Base-by-base conservation (phyloP, 306 rosid species). In the Phaseolus lunatus region DNA sequence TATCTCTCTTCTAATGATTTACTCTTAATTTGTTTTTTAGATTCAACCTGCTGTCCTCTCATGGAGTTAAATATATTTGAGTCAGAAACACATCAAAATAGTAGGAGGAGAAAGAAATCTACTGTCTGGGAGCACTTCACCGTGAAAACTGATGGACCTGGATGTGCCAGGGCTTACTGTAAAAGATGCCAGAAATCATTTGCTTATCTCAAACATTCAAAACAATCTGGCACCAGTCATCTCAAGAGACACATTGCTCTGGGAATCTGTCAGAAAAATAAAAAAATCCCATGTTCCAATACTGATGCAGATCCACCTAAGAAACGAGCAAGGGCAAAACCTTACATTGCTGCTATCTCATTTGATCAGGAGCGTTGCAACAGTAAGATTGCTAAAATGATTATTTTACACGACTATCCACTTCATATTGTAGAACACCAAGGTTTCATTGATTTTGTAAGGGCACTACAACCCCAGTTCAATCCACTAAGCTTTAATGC, bases 341-440 rank as follows among this genome's bases (percentile, higher is more conserved):
- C 87, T 81, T 63, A 80, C 16, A 10, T 53, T 72, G 81, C 86
- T 54, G 73, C 82, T 27, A 63, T 83, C 49, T 69, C 90, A 58
- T 90, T 90, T 83, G 89, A 92, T 79, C 97, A 90, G 85, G 81
- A 87, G 70, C 78, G 72, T 70, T 87, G 96, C 84, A 87, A 85
- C 44, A 75, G 80, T 67, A 96, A 86, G 70, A 89, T 95, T 59
- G 96, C 94, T 26, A 84, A 82, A 80, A 89, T 95, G 99, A 87
- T 95, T 59, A 85, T 95, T 70, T 78, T 88, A 84, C 97, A 90
- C 26, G 97, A 88, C 47, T 92, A 95, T 84, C 97, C 97, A 39
- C 97, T 92, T 89, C 88, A 95, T 82, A 84, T 95, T 65, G 98
- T 92, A n/a, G 98, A 95, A 81, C 97, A 95, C 70, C 82, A 79